Evolutionary conservation across 345 rosid species (phyloP).

Genomic region (Lepidium didymum): DNA sequence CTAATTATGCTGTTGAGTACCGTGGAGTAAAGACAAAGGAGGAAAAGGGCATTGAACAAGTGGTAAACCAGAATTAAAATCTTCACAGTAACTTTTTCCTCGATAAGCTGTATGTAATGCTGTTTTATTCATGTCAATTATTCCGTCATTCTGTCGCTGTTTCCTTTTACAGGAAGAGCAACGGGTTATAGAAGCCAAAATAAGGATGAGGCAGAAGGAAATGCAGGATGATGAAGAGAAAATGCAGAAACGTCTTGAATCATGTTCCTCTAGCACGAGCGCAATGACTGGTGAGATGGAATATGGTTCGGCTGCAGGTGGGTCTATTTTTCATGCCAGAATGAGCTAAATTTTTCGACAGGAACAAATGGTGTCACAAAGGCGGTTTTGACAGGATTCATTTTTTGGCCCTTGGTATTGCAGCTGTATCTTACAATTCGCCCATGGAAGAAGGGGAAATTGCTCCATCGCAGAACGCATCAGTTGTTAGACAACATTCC

Average conservation of each 20-base stretch:
- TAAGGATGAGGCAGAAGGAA: slow-evolving; percentile 81
- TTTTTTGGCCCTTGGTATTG: not conserved
- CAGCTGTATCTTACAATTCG: slow-evolving; percentile 49
- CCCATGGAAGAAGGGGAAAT: slow-evolving; percentile 44
- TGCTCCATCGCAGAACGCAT: slow-evolving; percentile 37
- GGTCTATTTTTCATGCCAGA: not conserved
- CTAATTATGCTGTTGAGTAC: slow-evolving; percentile 92
- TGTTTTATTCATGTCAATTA: not conserved
- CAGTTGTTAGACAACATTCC: slow-evolving; percentile 41
- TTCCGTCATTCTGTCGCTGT: not conserved
- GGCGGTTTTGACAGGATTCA: not conserved
- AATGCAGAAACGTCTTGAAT: slow-evolving; percentile 67
- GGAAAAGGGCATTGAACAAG: slow-evolving; percentile 93
- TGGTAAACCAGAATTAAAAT: slow-evolving; percentile 45
- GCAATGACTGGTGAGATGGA: slow-evolving; percentile 49
- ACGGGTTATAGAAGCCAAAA: slow-evolving; percentile 92
- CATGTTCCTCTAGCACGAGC: slow-evolving; percentile 52
- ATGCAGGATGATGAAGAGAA: slow-evolving; percentile 84
- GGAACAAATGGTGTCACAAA: not conserved
- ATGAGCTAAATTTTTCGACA: not conserved
- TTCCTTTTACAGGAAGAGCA: slow-evolving; percentile 73
- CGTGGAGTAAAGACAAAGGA: slow-evolving; percentile 91
- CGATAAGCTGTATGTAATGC: not conserved
- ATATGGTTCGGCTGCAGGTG: slow-evolving; percentile 51
- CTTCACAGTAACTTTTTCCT: not conserved